phyloP scores from a whole-genome alignment of 805 yeast species.

The Saturnispora ahearnii region DNA sequence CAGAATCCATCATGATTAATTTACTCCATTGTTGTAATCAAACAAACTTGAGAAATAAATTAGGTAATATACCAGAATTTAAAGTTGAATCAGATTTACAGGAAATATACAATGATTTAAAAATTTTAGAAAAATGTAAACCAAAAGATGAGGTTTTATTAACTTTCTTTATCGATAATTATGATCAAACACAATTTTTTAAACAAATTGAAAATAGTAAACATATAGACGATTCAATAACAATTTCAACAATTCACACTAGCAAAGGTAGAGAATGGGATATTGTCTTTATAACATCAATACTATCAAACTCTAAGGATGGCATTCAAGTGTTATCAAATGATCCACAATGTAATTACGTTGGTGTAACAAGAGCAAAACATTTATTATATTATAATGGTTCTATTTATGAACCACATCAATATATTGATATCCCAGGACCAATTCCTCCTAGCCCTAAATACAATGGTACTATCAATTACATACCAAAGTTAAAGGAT shows the following conservation, averaged over 20 bases:
- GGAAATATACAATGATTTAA: constrained; percentile 30
- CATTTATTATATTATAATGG: constrained; percentile 33
- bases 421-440: constrained; percentile 15
- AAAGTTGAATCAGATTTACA: constrained; percentile 27
- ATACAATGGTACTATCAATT: constrained; percentile 8
- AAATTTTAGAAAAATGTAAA: constrained; percentile 13
- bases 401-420: constrained; percentile 15
- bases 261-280: constrained; percentile 73
- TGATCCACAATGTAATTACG: constrained; percentile 34
- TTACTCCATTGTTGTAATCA: constrained; percentile 27
- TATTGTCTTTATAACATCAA: constrained; percentile 42
- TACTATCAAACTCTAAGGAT: neutral
- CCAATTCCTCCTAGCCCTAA: neutral
- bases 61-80: constrained; percentile 10
- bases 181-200: constrained; percentile 15
- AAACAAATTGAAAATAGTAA: constrained; percentile 23
- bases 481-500: constrained; percentile 7
- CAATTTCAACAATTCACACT: constrained; percentile 61
- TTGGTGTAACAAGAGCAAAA: constrained; percentile 59
- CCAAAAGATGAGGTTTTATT: constrained; percentile 27
- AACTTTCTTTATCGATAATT: constrained; percentile 33
- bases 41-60: constrained; percentile 31
- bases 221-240: constrained; percentile 26
- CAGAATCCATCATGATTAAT: constrained; percentile 29
- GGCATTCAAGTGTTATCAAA: neutral